These are phyloP conservation scores for Starmerella floricola DNA, from an alignment of 805 yeast species.

Conservation along the genomic window DNA sequence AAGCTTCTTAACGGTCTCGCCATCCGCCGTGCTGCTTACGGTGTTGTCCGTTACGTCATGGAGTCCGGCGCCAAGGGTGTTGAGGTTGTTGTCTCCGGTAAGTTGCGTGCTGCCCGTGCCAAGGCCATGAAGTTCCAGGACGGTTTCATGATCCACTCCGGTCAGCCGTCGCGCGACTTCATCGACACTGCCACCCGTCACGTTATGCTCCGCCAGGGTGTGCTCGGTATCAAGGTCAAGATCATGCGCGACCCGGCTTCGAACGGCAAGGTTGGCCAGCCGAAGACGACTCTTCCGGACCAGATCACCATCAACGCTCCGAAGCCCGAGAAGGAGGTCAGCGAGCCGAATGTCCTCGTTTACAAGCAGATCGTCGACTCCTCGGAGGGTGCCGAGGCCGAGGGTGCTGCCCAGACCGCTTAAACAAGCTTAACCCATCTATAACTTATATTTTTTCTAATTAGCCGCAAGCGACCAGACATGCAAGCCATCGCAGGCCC, in stretches of 20 bases:
- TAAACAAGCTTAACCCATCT: neutral
- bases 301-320: slow-evolving; percentile 86
- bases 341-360: slow-evolving; percentile 69
- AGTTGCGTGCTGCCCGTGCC: slow-evolving; percentile 99
- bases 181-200: slow-evolving; percentile 98
- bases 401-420: slow-evolving; percentile 12
- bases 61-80: slow-evolving; percentile 99
- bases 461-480: no score
- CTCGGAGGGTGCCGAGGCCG: slow-evolving; percentile 6
- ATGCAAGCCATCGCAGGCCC: no score
- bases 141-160: slow-evolving; percentile 99
- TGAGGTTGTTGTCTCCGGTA: slow-evolving; percentile 99
- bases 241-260: slow-evolving; percentile 93
- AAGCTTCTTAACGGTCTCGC: slow-evolving; percentile 97
- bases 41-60: slow-evolving; percentile 99
- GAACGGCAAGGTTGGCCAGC: slow-evolving; percentile 30
- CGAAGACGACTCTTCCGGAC: slow-evolving; percentile 68
- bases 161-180: slow-evolving; percentile 99
- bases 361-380: slow-evolving; percentile 33
- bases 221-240: slow-evolving; percentile 97
- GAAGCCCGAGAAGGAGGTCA: slow-evolving; percentile 59
- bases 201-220: slow-evolving; percentile 99
- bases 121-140: slow-evolving; percentile 99
- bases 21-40: slow-evolving; percentile 99
- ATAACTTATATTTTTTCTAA: neutral